These are phyloP conservation scores for Fusarium annulatum DNA, from an alignment of 2,329 filamentous ascomycete species.

Conservation along the genomic window DNA sequence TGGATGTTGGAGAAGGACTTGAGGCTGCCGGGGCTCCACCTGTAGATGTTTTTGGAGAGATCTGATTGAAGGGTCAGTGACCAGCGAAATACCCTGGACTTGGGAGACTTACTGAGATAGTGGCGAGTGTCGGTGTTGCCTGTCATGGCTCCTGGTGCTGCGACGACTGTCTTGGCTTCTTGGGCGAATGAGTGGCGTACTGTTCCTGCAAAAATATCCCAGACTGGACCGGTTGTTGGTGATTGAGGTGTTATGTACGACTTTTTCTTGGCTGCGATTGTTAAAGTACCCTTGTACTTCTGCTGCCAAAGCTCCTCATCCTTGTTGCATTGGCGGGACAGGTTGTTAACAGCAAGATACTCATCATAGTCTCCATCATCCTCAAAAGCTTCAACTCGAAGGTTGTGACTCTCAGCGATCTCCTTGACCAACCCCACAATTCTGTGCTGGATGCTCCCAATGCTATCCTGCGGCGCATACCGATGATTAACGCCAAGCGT, in stretches of 20 bases:
- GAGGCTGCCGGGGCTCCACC: constrained; percentile 1
- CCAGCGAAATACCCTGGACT: background rate
- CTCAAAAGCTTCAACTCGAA: constrained; percentile 7
- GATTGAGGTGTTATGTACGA: background rate
- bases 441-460: background rate
- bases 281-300: background rate
- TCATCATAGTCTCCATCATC: constrained; percentile 1
- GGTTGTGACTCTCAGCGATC: background rate
- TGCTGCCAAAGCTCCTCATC: background rate
- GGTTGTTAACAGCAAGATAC: background rate
- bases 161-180: background rate
- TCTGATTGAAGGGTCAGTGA: background rate
- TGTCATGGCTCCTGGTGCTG: constrained; percentile 20
- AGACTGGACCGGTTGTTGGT: background rate
- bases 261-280: background rate
- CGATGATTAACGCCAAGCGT: constrained; percentile 68
- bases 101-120: constrained; percentile 6
- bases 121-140: constrained; percentile 24
- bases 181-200: background rate
- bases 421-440: background rate
- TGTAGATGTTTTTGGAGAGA: constrained; percentile 6
- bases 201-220: constrained; percentile 20
- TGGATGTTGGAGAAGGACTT: constrained; percentile 12
- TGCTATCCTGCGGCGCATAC: constrained; percentile 4
- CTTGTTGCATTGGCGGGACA: background rate